Evolutionary conservation across 1,284 basidiomycete species (phyloP).

Genomic region (Cryptococcus sp.): DNA sequence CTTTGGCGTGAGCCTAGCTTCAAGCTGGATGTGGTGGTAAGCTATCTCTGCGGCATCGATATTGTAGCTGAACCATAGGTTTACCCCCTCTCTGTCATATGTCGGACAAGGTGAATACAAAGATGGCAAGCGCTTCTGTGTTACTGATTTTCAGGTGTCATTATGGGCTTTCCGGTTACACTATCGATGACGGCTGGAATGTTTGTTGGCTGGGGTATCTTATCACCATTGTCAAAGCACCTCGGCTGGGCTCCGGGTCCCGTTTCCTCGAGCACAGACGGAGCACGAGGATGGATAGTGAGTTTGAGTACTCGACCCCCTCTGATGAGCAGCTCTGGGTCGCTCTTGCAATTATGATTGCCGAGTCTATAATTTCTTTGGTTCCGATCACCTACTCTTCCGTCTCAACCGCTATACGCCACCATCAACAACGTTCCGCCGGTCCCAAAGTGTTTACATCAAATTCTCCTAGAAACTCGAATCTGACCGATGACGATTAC

Average conservation of each 20-base stretch:
- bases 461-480: conserved; percentile 17
- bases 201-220: conserved; percentile 88
- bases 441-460: conserved; percentile 19
- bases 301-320: conserved; percentile 5
- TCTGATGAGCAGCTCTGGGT: conserved; percentile 63
- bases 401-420: conserved; percentile 47
- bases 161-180: conserved; percentile 95
- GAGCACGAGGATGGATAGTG: conserved; percentile 81
- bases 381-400: conserved; percentile 63
- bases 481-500: conserved; percentile 32
- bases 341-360: conserved; percentile 86
- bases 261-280: conserved; percentile 74
- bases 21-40: conserved; percentile 82
- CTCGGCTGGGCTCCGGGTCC: conserved; percentile 86
- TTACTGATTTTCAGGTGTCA: conserved; percentile 62
- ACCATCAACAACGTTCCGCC: conserved; percentile 20
- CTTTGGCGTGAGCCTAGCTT: conserved; percentile 62
- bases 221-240: conserved; percentile 78
- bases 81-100: conserved; percentile 86
- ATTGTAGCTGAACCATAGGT: conserved; percentile 40
- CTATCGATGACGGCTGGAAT: conserved; percentile 92
- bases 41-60: conserved; percentile 3
- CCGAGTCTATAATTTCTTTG: conserved; percentile 82
- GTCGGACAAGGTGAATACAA: conserved; percentile 69
- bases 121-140: background rate